Evolutionary conservation across 129 eudicot species (phyloP).

Genomic region (Lonicera japonica): DNA sequence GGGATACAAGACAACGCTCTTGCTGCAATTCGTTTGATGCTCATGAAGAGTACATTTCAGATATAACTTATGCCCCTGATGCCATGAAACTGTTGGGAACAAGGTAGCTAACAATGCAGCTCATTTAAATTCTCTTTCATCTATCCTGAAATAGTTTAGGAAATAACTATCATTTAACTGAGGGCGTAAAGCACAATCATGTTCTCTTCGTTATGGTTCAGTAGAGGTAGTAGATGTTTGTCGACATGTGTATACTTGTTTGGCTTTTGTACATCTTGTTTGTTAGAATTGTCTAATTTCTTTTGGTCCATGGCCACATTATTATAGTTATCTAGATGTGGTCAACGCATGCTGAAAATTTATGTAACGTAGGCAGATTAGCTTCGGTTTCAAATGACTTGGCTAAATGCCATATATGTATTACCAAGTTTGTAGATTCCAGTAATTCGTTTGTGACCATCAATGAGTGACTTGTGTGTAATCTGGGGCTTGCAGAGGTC

Average conservation of each 20-base stretch:
- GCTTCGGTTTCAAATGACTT: too few relatives aligned
- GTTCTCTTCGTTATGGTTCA: not conserved
- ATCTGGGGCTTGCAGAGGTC: too few relatives aligned
- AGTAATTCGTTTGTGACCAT: too few relatives aligned
- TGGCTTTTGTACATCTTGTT: not conserved
- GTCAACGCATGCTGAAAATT: too few relatives aligned
- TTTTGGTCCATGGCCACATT: not conserved
- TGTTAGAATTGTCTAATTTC: not conserved
- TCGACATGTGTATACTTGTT: not conserved
- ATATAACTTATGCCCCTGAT: slow-evolving; percentile 86
- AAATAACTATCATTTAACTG: not conserved
- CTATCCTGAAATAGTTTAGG: not conserved
- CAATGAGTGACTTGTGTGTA: too few relatives aligned
- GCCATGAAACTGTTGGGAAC: slow-evolving; percentile 78
- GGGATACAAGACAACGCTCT: slow-evolving; percentile 96
- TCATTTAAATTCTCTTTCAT: not conserved
- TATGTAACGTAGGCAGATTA: too few relatives aligned
- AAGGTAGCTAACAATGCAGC: slow-evolving; percentile 40
- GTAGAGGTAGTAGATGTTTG: not conserved
- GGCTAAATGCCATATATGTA: too few relatives aligned
- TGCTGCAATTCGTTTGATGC: slow-evolving; percentile 70
- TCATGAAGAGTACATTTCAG: slow-evolving; percentile 93
- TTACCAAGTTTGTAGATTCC: too few relatives aligned
- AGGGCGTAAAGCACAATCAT: not conserved
- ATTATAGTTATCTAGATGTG: too few relatives aligned